Base-by-base conservation (phyloP, 106 monocot genomes). In the Dendrobium officinale region DNA sequence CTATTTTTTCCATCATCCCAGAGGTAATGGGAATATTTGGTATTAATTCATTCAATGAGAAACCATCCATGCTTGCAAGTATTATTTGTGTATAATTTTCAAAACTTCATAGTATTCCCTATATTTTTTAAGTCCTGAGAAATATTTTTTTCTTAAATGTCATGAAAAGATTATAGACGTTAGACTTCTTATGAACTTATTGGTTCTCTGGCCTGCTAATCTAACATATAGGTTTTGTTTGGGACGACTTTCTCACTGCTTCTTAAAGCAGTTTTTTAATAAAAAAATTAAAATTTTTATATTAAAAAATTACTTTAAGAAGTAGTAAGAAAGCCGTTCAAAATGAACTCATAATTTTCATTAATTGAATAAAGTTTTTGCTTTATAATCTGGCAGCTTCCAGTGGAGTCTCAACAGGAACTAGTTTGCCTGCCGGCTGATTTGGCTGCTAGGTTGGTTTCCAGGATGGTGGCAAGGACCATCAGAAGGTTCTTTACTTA, bases 381-480 rank as follows among this genome's bases (percentile, higher is more conserved):
- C 70, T 3, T 77, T 80, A 18, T 42, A 20, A 20, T 61, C 4
- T 55, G 37, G 61, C 86, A 92, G 92, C 83, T 92, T 77, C 88
- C 92, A 56, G 33, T 86, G 37, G 90, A 88, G 77, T 86, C 88
- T 31, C 92, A 90, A 78, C 83, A 90, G 43, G 86, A 85, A 80
- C 67, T 93, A 33, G 55, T 88, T 86, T 83, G 55, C 16, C 78
- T 93, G 58, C 93, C 90, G 68, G 88, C 61, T 9, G 90, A 93
- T 83, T 85, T 93, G 72, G 85, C 83, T 43, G 81, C 81, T 9
- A 83, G 77, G 78, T 67, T 93, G 85, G 56, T 90, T 17, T 90
- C 93, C 75, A 90, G 93, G 22, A 85, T 55, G 45, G 88, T 79
- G 41, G 93, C 93, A 76, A 90, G 93, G 78, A 86, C 93, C 29